Evolutionary conservation across 345 rosid species (phyloP).

Genomic region (Clausena lansium): DNA sequence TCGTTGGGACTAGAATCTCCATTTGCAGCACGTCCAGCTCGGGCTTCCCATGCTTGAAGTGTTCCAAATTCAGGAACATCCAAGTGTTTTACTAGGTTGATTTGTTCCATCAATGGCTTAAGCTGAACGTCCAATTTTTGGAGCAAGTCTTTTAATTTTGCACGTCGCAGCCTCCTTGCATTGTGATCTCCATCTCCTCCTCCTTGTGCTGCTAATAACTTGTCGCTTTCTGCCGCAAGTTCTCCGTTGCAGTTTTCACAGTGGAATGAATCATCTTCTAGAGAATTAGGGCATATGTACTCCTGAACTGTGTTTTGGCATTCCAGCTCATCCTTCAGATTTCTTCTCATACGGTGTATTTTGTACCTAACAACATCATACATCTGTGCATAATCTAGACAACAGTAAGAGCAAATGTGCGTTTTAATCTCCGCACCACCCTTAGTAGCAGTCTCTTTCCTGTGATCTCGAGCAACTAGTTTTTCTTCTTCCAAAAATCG

Average conservation of each 20-base stretch:
- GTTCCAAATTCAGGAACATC: conserved; percentile 68
- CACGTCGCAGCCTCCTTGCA: conserved; percentile 75
- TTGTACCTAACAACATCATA: conserved; percentile 76
- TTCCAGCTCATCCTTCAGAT: conserved; percentile 77
- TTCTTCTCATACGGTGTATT: conserved; percentile 70
- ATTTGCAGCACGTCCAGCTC: conserved; percentile 53
- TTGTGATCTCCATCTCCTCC: conserved; percentile 89
- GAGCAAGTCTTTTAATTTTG: conserved; percentile 73
- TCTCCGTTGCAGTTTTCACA: conserved; percentile 90
- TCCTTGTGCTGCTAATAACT: conserved; percentile 64
- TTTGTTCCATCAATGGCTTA: conserved; percentile 72
- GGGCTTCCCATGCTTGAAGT: conserved; percentile 82
- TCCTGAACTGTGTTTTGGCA: conserved; percentile 86
- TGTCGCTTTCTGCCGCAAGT: conserved; percentile 88
- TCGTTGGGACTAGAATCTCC: conserved; percentile 69
- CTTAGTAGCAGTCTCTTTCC: conserved; percentile 89
- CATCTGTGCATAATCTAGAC: conserved; percentile 89
- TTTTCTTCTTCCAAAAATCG: conserved; percentile 78
- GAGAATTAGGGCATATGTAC: conserved; percentile 79
- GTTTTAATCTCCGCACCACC: conserved; percentile 82
- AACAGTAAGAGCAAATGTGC: conserved; percentile 85
- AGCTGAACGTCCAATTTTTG: conserved; percentile 79
- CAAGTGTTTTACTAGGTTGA: conserved; percentile 77
- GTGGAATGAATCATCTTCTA: conserved; percentile 73
- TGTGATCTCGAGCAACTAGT: conserved; percentile 64